Conservation (phyloP, 2,329 filamentous ascomycete genomes). For the Nigrospora osmanthi region DNA sequence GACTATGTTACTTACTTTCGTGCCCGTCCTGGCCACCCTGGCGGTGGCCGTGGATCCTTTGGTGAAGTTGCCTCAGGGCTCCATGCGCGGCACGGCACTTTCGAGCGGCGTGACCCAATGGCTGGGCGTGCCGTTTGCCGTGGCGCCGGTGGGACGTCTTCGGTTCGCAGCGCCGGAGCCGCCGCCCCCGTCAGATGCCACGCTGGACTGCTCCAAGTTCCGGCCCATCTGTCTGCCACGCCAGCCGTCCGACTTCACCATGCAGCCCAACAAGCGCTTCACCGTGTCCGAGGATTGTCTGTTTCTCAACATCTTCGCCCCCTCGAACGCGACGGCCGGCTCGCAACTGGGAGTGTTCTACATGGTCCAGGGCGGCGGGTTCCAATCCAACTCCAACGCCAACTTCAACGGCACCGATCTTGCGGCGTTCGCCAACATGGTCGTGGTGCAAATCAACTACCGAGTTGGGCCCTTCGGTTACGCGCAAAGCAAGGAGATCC, state of each 20-base stretch:
- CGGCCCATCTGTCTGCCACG: constrained; percentile 2
- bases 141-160: background rate
- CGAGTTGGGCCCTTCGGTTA: constrained; percentile 66
- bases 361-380: constrained; percentile 49
- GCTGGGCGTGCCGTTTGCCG: constrained; percentile 4
- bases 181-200: background rate
- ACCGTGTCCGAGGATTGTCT: constrained; percentile 53
- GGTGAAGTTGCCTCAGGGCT: background rate
- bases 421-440: constrained; percentile 44
- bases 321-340: constrained; percentile 34
- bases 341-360: constrained; percentile 53
- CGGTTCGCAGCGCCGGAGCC: constrained; percentile 2
- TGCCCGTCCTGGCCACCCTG: background rate
- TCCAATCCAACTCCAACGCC: constrained; percentile 34
- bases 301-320: constrained; percentile 54
- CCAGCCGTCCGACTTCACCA: constrained; percentile 1
- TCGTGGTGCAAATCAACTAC: constrained; percentile 69
- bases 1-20: background rate
- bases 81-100: background rate
- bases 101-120: constrained; percentile 2
- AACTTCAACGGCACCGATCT: constrained; percentile 53
- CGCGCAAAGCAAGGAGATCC: constrained; percentile 46
- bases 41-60: background rate
- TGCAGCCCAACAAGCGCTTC: constrained; percentile 1
- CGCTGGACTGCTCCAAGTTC: background rate